Percentiles rank a stretch among this genome's conserved stretches.
These are phyloP conservation scores for Houttuynia cordata DNA, from an alignment of 164 flowering plant species.

Conservation along the genomic window DNA sequence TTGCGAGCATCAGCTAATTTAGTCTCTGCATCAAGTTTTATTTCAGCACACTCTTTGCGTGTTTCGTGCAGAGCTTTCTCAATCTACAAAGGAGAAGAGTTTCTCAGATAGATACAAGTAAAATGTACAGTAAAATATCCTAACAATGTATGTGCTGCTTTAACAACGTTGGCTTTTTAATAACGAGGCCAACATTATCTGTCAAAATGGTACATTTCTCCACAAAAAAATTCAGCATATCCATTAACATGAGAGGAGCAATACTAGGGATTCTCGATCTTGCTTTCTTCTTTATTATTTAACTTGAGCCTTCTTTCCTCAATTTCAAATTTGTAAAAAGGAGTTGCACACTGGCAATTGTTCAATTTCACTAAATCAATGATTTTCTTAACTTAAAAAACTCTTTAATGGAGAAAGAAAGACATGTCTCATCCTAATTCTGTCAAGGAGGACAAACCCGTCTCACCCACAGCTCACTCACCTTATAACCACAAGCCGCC, in stretches of 20 bases:
- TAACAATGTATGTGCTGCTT: background rate
- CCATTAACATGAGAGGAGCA: background rate
- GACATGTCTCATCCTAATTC: too few relatives aligned
- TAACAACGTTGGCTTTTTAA: background rate
- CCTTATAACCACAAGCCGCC: too few relatives aligned
- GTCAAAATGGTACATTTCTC: background rate
- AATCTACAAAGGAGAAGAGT: conserved; percentile 31
- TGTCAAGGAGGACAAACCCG: too few relatives aligned
- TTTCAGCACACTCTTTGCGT: conserved; percentile 86
- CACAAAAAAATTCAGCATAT: too few relatives aligned
- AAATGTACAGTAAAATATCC: background rate
- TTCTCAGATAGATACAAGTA: background rate
- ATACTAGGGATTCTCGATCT: background rate
- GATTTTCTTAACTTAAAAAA: too few relatives aligned
- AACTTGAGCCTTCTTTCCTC: too few relatives aligned
- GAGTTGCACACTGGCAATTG: too few relatives aligned
- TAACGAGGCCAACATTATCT: background rate
- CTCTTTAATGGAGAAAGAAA: too few relatives aligned
- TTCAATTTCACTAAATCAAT: too few relatives aligned
- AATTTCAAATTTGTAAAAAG: too few relatives aligned
- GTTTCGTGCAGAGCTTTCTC: conserved; percentile 91
- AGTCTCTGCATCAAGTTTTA: conserved; percentile 61
- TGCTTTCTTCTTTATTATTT: background rate
- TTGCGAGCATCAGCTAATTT: conserved; percentile 58
- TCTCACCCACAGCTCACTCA: too few relatives aligned